phyloP scores from a whole-genome alignment of 108 stramenopile genomes.

The Nitzschia palea region DNA sequence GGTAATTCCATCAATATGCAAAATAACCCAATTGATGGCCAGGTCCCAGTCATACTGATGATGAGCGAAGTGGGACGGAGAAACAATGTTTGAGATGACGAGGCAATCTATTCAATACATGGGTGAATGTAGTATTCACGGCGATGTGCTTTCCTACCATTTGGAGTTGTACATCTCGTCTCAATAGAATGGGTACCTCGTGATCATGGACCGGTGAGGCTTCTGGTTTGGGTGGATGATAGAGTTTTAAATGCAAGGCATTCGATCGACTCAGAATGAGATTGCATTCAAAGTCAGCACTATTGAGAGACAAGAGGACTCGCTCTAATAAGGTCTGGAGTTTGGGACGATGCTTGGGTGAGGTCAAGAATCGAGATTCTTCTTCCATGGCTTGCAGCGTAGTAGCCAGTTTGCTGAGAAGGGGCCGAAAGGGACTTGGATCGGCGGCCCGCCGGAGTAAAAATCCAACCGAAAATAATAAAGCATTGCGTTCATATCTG shows the following conservation, averaged over 20 bases:
- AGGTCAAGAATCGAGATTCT: slow-evolving; percentile 66
- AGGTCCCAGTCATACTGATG: slow-evolving; percentile 84
- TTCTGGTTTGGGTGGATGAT: slow-evolving; percentile 64
- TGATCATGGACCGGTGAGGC: slow-evolving; percentile 70
- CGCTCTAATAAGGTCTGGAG: slow-evolving; percentile 64
- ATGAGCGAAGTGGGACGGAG: background rate
- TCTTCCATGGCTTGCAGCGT: slow-evolving; percentile 74
- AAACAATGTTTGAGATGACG: background rate
- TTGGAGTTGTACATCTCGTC: slow-evolving; percentile 71
- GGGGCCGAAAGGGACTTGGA: slow-evolving; percentile 68
- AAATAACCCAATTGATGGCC: slow-evolving; percentile 85
- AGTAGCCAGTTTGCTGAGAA: slow-evolving; percentile 66
- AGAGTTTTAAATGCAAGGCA: slow-evolving; percentile 70
- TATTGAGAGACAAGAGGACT: slow-evolving; percentile 72
- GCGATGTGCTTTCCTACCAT: slow-evolving; percentile 8
- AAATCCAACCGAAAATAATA: slow-evolving; percentile 80
- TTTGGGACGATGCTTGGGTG: slow-evolving; percentile 36
- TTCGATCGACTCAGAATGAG: slow-evolving; percentile 70
- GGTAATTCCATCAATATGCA: slow-evolving; percentile 88
- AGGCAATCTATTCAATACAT: background rate
- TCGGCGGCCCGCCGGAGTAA: slow-evolving; percentile 69
- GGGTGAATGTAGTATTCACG: background rate
- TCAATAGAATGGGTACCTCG: slow-evolving; percentile 76
- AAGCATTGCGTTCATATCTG: slow-evolving; percentile 78
- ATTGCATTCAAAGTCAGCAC: slow-evolving; percentile 63